Base-by-base conservation (phyloP, 306 rosid genomes). In the Inga leiocalycina region DNA sequence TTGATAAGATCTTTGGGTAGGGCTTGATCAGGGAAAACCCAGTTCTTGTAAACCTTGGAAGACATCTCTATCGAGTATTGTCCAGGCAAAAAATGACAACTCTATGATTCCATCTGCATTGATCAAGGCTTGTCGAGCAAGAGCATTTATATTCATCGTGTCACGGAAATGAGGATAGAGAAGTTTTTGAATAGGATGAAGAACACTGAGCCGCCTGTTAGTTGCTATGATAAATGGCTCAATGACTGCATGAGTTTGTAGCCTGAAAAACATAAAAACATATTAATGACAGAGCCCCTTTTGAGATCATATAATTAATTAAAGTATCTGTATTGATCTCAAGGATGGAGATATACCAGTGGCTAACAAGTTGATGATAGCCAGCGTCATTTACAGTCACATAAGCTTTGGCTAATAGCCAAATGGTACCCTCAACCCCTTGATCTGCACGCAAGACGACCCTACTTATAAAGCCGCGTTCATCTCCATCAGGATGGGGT, bases 391-490 rank as follows among this genome's bases (percentile, higher is more conserved):
- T 90, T 13, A 91, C 86, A 13, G 84, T 74, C 3, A 92, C 98
- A 74, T 90, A 95, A 78, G 94, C 98, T 82, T 95, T 95, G 11
- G 98, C 98, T 9, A 93, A 72, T 39, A 89, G 88, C 98, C 98
- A 93, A 61, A 88, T 80, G 62, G 92, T 88, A 19, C 88, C 80
- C 57, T 91, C 86, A 69, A 91, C 85, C 6, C 98, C 97, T 72
- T 81, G 57, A 2, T 85, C 85, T 43, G 87, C 88, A 11, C 94
- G 94, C 43, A 89, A 86, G 75, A 82, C 81, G 10, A 91, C 90
- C 79, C 83, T 77, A 74, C 98, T 91, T 6, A 76, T 73, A 6
- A 85, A 89, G 57, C 95, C 98, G 20, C 61, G 79, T 16, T 70
- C 12, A 69, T 92, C 98, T 35, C 97, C 93, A 10, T 15, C 72